Base-by-base conservation (phyloP, 768 basidiomycete species). In the Hygrocybe coccinea region DNA sequence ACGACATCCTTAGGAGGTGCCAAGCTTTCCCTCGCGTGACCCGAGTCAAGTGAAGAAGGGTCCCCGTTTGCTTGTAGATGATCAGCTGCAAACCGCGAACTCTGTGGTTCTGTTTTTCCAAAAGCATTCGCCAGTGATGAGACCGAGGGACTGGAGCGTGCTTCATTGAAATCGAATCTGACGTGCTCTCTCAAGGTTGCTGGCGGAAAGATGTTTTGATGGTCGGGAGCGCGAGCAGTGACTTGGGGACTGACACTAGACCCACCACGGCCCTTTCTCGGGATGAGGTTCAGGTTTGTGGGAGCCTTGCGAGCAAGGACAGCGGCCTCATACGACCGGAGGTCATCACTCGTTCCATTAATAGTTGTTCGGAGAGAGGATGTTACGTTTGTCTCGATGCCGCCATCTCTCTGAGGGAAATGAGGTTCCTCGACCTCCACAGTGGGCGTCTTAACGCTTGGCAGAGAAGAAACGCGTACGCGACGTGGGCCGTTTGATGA, bases 271-370 rank as follows among this genome's bases (percentile, higher is more conserved):
- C 57, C 57, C 68, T 68, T 67, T 65, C 73, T 74, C 46, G 80
- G 78, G 11, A 77, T 75, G 24, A 87, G 68, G 59, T 79, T 85
- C 38, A 89, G 66, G 55, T 74, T 78, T 55, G 80, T 77, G 1
- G 84, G 79, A 19, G 86, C 75, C 64, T 79, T 84, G 50, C 86
- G 74, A 33, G 88, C 87, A 52, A 88, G 68, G 14, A 90, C 83
- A 3, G 89, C 89, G 39, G 85, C 86, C 64, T 89, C 85, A 56
- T 91, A 91, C 55, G 80, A 80, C 56, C 78, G 73, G 58, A 91
- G 59, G 61, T 90, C 88, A 12, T 91, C 88, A 41, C 74, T 64
- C 37, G 73, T 71, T 6, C 65, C 76, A 51, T 80, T 76, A 41
- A 75, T 52, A 25, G 77, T 78, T 52, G 73, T 70, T 17, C 75